phyloP scores from a whole-genome alignment of 2,329 filamentous ascomycete species.

The Scolecobasidium constrictum region DNA sequence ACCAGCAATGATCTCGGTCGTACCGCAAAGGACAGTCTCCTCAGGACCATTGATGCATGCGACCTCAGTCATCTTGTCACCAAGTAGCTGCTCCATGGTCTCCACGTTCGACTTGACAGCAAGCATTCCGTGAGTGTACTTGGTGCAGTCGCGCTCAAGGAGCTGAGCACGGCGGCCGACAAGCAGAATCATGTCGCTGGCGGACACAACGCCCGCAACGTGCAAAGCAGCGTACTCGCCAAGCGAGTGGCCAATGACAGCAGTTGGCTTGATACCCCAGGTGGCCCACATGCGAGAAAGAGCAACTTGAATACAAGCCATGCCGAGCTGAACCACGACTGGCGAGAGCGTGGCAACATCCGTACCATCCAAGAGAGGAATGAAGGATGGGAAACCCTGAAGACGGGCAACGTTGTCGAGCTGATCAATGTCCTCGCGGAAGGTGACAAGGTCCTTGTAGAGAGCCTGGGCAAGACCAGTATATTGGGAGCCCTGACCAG shows the following conservation, averaged over 20 bases:
- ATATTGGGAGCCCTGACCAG: slow-evolving; percentile 42
- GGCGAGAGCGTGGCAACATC: slow-evolving; percentile 40
- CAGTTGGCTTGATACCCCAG: slow-evolving; percentile 42
- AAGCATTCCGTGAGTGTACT: slow-evolving; percentile 57
- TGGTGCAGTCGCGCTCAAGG: slow-evolving; percentile 52
- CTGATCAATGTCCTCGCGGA: slow-evolving; percentile 39
- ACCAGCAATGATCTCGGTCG: slow-evolving; percentile 47
- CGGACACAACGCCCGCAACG: slow-evolving; percentile 59
- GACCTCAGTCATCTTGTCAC: slow-evolving; percentile 39
- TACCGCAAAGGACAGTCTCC: slow-evolving; percentile 63
- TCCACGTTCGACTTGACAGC: slow-evolving; percentile 43
- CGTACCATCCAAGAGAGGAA: slow-evolving; percentile 37
- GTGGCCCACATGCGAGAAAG: slow-evolving; percentile 41
- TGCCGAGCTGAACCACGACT: slow-evolving; percentile 40
- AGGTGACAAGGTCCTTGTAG: slow-evolving; percentile 36
- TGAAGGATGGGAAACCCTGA: slow-evolving; percentile 37
- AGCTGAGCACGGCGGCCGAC: slow-evolving; percentile 59
- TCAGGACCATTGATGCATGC: slow-evolving; percentile 68
- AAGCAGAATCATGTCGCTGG: slow-evolving; percentile 59
- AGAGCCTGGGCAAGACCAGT: slow-evolving; percentile 39
- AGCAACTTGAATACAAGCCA: slow-evolving; percentile 42
- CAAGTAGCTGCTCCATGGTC: slow-evolving; percentile 41
- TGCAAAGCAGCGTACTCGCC: slow-evolving; percentile 66
- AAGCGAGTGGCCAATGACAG: slow-evolving; percentile 48
- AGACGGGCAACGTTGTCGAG: slow-evolving; percentile 35